Evolutionary conservation across 2,329 filamentous ascomycete species (phyloP).

Genomic region (Colletotrichum navitas): DNA sequence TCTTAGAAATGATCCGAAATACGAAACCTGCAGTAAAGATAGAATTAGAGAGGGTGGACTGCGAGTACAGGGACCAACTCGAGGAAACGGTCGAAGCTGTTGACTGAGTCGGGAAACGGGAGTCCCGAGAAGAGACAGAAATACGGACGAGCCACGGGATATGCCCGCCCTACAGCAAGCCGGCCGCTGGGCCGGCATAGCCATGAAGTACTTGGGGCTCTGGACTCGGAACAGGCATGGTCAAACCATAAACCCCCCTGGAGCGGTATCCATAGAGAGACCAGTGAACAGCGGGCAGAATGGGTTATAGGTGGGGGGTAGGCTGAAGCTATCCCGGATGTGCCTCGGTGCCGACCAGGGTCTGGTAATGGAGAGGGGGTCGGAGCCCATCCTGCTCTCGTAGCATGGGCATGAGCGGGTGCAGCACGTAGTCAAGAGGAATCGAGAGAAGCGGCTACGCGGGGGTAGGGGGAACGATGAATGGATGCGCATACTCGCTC

Average conservation of each 20-base stretch:
- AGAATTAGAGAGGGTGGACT: not conserved
- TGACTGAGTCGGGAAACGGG: conserved; percentile 30
- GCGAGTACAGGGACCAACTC: not conserved
- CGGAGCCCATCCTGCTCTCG: conserved; percentile 8
- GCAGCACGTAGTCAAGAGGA: conserved; percentile 11
- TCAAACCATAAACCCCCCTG: conserved; percentile 25
- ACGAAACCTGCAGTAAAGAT: not conserved
- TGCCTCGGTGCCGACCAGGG: conserved; percentile 32
- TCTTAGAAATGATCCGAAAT: not conserved
- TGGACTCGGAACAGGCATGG: conserved; percentile 16
- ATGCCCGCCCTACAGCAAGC: conserved; percentile 7
- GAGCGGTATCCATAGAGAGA: conserved; percentile 24
- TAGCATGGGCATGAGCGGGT: conserved; percentile 21
- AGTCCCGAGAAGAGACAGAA: conserved; percentile 21
- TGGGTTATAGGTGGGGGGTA: conserved; percentile 29
- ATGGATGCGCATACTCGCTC: conserved; percentile 31
- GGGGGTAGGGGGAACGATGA: conserved; percentile 29
- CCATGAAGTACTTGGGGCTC: conserved; percentile 18
- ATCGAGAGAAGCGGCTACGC: conserved; percentile 19
- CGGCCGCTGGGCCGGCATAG: conserved; percentile 30
- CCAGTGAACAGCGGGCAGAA: conserved; percentile 13
- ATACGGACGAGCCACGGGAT: not conserved
- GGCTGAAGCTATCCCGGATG: conserved; percentile 37
- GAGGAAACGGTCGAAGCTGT: conserved; percentile 21
- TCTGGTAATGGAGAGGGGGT: conserved; percentile 17